These are phyloP conservation scores for Ascochyta fabae DNA, from an alignment of 2,329 filamentous ascomycete genomes.

Conservation along the genomic window DNA sequence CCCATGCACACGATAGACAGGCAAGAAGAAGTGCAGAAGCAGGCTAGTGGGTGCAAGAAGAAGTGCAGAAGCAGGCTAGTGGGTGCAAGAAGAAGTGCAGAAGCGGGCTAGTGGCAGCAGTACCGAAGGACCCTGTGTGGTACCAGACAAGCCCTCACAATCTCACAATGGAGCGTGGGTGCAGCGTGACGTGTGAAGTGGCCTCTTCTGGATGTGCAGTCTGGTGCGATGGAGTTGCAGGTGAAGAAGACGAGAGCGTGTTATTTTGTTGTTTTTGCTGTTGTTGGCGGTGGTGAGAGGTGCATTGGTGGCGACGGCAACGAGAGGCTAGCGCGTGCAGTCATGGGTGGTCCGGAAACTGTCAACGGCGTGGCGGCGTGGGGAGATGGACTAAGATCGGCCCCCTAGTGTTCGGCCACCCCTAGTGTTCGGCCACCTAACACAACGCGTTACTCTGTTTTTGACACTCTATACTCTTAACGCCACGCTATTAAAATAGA, in stretches of 20 bases:
- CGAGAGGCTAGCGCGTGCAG: background rate
- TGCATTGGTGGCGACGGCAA: constrained; percentile 13
- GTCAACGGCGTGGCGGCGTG: background rate
- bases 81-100: constrained; percentile 2
- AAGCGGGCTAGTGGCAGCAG: background rate
- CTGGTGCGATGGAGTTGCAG: background rate
- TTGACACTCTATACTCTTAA: too few relatives aligned
- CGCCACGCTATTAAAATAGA: too few relatives aligned
- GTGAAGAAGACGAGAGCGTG: background rate
- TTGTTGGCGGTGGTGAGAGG: constrained; percentile 1
- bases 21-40: too few relatives aligned
- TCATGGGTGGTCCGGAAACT: constrained; percentile 1
- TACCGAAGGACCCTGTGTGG: constrained; percentile 3
- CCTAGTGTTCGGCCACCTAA: too few relatives aligned
- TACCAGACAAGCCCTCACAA: background rate
- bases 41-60: background rate
- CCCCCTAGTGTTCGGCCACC: too few relatives aligned
- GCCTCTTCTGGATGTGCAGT: background rate
- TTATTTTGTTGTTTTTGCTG: too few relatives aligned
- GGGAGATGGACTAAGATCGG: constrained; percentile 5
- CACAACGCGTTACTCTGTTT: too few relatives aligned
- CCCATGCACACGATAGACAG: background rate
- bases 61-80: background rate
- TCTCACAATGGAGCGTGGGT: background rate
- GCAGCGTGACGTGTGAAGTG: constrained; percentile 6